Evolutionary conservation across 257 asterid genomes (phyloP).

Genomic region (Coffea eugenioides): DNA sequence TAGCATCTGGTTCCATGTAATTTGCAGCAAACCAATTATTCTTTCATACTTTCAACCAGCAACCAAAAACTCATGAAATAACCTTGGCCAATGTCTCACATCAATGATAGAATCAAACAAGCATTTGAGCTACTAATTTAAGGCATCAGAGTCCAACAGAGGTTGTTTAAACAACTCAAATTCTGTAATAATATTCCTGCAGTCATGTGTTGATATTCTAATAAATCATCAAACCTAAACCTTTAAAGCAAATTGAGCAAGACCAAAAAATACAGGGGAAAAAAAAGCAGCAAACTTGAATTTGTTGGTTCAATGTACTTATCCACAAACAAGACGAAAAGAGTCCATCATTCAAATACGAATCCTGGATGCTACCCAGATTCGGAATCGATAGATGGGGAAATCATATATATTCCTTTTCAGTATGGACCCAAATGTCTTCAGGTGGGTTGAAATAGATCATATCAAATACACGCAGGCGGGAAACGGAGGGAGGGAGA

Average conservation of each 20-base stretch:
- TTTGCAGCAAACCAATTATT: neutral
- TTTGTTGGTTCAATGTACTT: no score
- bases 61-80: slow-evolving; percentile 4
- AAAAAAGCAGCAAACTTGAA: neutral
- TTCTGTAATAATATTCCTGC: neutral
- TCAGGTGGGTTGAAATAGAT: neutral
- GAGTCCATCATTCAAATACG: no score
- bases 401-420: neutral
- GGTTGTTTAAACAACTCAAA: neutral
- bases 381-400: no score
- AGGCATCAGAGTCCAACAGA: neutral
- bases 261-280: neutral
- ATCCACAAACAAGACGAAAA: neutral
- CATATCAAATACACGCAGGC: no score
- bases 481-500: no score
- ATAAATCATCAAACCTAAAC: neutral
- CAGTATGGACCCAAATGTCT: neutral
- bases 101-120: neutral
- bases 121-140: neutral
- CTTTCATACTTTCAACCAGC: neutral
- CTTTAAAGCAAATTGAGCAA: neutral
- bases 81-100: neutral
- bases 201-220: neutral
- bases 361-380: no score
- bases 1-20: neutral